These are phyloP conservation scores for Wickerhamiella sergipiensis DNA, from an alignment of 805 yeast genomes.

Conservation along the genomic window DNA sequence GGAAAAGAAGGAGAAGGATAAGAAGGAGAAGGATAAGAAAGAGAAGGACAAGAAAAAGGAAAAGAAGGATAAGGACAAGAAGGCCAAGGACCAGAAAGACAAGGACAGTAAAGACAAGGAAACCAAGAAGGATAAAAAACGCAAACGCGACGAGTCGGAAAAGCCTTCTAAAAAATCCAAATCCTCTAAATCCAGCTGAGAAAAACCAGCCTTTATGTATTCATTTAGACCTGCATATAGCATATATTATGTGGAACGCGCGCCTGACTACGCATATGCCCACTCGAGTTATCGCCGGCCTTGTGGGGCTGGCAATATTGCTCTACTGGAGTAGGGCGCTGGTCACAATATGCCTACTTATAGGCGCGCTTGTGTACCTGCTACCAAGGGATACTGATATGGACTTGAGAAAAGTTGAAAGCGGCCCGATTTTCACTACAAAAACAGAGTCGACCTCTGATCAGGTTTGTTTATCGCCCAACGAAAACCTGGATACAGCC, in stretches of 20 bases:
- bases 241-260: not conserved
- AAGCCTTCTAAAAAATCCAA: not conserved
- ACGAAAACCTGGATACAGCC: not conserved
- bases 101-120: slow-evolving; percentile 1
- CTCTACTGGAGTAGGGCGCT: not conserved
- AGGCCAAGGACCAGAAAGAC: slow-evolving; percentile 3
- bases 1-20: slow-evolving; percentile 1
- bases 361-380: not conserved
- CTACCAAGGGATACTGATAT: not conserved
- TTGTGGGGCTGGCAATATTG: not conserved
- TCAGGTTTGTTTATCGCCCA: not conserved
- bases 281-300: not conserved
- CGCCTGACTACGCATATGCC: not conserved
- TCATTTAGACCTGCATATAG: not conserved
- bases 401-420: not conserved
- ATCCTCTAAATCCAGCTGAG: not conserved
- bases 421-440: not conserved
- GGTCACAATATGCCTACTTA: not conserved
- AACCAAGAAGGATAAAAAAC: slow-evolving; percentile 1
- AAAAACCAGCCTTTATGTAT: not conserved
- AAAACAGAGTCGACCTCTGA: not conserved
- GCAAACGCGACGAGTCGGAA: not conserved
- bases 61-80: slow-evolving; percentile 3
- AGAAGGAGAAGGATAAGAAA: slow-evolving; percentile 1
- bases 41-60: slow-evolving; percentile 6